phyloP scores from a whole-genome alignment of 2,329 filamentous ascomycete genomes.

The Arthrobotrys conoides region DNA sequence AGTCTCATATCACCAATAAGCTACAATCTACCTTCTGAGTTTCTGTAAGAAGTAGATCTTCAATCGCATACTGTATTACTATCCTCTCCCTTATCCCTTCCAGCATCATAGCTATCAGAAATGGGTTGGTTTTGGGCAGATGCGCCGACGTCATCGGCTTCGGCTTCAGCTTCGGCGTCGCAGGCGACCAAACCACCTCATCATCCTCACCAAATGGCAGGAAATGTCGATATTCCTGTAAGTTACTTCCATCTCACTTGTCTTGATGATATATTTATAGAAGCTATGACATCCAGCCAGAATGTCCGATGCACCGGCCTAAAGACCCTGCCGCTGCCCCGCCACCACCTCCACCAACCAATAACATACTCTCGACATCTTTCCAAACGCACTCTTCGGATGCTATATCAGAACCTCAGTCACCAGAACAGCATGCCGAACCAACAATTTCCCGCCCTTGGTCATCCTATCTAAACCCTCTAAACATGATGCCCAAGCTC shows the following conservation, averaged over 20 bases:
- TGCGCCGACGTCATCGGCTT: conserved; percentile 62
- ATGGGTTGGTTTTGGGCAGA: conserved; percentile 84
- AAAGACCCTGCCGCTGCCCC: conserved; percentile 64
- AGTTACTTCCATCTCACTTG: background rate
- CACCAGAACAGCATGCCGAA: conserved; percentile 63
- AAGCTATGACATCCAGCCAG: conserved; percentile 70
- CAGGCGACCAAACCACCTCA: conserved; percentile 49
- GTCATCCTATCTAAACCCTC: conserved; percentile 77
- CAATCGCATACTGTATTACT: background rate
- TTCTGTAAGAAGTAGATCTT: background rate
- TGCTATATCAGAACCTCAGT: conserved; percentile 51
- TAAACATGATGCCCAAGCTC: conserved; percentile 94
- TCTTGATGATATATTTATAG: conserved; percentile 53
- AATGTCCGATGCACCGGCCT: conserved; percentile 78
- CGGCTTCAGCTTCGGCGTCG: conserved; percentile 35
- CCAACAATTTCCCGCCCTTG: conserved; percentile 68
- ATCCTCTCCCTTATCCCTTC: background rate
- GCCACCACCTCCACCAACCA: conserved; percentile 64
- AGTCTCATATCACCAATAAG: background rate
- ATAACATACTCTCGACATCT: conserved; percentile 65
- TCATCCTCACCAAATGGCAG: conserved; percentile 37
- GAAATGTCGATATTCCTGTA: conserved; percentile 48
- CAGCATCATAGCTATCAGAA: conserved; percentile 65
- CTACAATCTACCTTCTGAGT: background rate
- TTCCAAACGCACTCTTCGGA: conserved; percentile 65